Conservation (phyloP, 2,329 filamentous ascomycete species). For the Escovopsis sp. region DNA sequence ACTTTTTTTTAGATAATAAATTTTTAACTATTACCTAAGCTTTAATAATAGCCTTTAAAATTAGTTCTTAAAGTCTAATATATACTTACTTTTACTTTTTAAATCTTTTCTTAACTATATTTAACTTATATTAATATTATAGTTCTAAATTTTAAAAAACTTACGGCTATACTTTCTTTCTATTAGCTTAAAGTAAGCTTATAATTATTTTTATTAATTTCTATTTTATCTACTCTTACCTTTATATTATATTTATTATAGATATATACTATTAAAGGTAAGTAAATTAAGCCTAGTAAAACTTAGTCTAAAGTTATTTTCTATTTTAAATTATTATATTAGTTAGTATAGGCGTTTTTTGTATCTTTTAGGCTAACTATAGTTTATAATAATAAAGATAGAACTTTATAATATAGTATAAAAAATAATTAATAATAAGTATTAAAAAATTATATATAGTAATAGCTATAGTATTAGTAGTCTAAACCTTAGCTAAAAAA, state of each 20-base stretch:
- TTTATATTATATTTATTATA: background rate
- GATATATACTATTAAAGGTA: background rate
- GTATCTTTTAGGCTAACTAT: background rate
- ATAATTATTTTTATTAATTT: background rate
- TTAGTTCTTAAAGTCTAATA: too few relatives aligned
- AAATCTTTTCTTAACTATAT: background rate
- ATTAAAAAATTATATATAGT: too few relatives aligned
- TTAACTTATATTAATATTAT: background rate
- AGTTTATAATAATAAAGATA: too few relatives aligned
- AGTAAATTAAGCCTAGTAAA: too few relatives aligned
- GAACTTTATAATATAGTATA: too few relatives aligned
- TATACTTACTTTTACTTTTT: background rate
- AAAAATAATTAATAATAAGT: too few relatives aligned
- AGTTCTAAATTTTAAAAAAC: background rate
- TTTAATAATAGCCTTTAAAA: too few relatives aligned
- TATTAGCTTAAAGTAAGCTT: background rate
- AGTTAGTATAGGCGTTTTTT: background rate
- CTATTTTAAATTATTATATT: background rate
- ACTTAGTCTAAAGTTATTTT: background rate
- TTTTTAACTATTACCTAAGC: too few relatives aligned
- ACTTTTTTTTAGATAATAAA: too few relatives aligned
- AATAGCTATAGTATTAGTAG: too few relatives aligned
- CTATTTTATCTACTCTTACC: background rate
- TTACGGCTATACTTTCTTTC: background rate
- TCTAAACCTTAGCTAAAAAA: too few relatives aligned